Evolutionary conservation across 148 eudicot species (phyloP), one percentile per base, ranked within the genome.

Genomic region (Rhododendron simsii): DNA sequence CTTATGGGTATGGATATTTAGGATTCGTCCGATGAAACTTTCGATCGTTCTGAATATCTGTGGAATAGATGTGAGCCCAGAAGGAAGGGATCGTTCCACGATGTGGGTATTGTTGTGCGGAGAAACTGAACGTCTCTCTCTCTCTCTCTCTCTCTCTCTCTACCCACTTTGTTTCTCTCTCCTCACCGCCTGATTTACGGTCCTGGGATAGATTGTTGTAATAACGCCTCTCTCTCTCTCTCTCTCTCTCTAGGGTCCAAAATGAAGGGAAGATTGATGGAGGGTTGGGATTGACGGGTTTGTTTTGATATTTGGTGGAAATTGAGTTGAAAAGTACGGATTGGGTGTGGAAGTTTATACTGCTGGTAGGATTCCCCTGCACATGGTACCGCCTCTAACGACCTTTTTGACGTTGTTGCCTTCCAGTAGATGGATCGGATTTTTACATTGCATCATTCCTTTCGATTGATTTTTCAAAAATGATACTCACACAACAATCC

Each of bases 121-220:
- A 85, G 69, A 77, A 77, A 53, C 86, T 85, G 57, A 76, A 3
- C 20, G 10, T 85, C 73, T 51, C 35, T 35, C 51, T 76, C 59
- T 63, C 28, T 63, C 73, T 51, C 35, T 35, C 51, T 76, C 33
- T 16, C 14, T 53, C 71, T 53, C 21, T 69, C 84, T 63, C 28
- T 63, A 8, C 71, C 30, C 71, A 63, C 71, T 63, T 59, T 57
- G 63, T 57, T 61, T 87, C 47, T 84, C 86, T 55, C 79, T 47
- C 26, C 41, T 23, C 69, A 59, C 80, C 79, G 81, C 86, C 87
- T 81, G 80, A 47, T 84, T 86, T 81, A 13, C 37, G 75, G 87
- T 87, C 76, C 83, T 84, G 67, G 63, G 88, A 86, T 84, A 7
- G 50, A 50, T 67, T n/a, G 35, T 69, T 69, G 23, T 23, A 65